Evolutionary conservation across 2,329 filamentous ascomycete genomes (phyloP).

Genomic region (Cyphellophora europaea): DNA sequence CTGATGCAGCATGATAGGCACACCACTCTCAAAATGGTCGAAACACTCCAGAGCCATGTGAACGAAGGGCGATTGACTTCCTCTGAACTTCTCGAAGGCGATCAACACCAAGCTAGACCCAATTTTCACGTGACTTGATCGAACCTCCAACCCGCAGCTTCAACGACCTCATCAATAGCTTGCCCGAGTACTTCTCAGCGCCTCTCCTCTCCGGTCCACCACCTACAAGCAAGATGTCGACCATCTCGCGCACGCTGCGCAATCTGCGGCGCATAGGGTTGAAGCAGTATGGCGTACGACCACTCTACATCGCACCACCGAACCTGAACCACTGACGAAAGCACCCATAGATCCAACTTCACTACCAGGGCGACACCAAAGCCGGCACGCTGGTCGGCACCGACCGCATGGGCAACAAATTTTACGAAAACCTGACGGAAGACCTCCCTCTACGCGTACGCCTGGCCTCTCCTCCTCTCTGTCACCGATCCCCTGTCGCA

Average conservation of each 20-base stretch:
- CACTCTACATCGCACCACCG: slow-evolving; percentile 44
- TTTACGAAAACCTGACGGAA: slow-evolving; percentile 81
- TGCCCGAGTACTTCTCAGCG: too few relatives aligned
- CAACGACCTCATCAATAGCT: too few relatives aligned
- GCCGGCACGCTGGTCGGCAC: slow-evolving; percentile 73
- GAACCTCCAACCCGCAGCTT: too few relatives aligned
- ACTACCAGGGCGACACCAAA: slow-evolving; percentile 78
- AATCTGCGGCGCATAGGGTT: slow-evolving; percentile 82
- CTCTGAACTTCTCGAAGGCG: too few relatives aligned
- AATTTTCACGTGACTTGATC: too few relatives aligned
- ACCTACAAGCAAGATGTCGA: slow-evolving; percentile 95
- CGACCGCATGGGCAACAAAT: slow-evolving; percentile 95
- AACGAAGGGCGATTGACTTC: too few relatives aligned
- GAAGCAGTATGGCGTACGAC: slow-evolving; percentile 88
- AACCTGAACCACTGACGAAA: slow-evolving; percentile 15
- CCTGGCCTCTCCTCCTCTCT: slow-evolving; percentile 10
- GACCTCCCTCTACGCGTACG: slow-evolving; percentile 63
- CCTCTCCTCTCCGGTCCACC: too few relatives aligned
- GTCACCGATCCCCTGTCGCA: neutral
- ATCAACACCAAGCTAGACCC: too few relatives aligned
- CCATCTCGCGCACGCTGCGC: slow-evolving; percentile 71
- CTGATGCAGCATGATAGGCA: too few relatives aligned
- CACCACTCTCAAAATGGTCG: too few relatives aligned
- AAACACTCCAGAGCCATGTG: too few relatives aligned
- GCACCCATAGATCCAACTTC: slow-evolving; percentile 7